Base-by-base conservation (phyloP, 2,329 filamentous ascomycete species). In the Colletotrichum sp. region DNA sequence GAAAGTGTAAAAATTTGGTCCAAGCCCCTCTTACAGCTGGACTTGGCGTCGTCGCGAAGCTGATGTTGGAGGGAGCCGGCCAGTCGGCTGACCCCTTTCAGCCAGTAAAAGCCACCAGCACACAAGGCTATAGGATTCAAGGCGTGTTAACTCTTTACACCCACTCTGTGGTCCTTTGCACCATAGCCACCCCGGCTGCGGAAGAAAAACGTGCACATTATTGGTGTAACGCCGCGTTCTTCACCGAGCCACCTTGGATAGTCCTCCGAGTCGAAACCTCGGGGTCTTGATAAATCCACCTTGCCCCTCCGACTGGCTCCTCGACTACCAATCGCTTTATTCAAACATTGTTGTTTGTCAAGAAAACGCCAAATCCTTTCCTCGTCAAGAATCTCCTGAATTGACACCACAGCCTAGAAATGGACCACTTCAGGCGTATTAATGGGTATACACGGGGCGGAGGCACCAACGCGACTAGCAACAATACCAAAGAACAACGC, bases 341-440 rank as follows among this genome's bases (percentile, higher is more conserved):
- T 21, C 13, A 8, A 21, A n/a, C 26, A 4, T 34, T 2, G 1
- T 21, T 32, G 21, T 34, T 61, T 8, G n/a, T 32, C 3, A 8
- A 8, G 2, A n/a, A 12, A 8, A 24, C 2, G 0, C 18, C 12
- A 5, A 13, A 13, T 21, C 3, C 0, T 3, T 24, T 8, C 2
- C 6, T 8, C 18, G 8, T 61, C 1, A 16, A 30, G 4, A 18
- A 4, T n/a, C 10, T n/a, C 38, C 3, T 6, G 9, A 32, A 21
- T 21, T 13, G 3, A 18, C 30, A 10, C 9, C 12, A n/a, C 18
- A 61, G n/a, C 18, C 12, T 15, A 12, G 7, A 32, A 32, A 61
- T 34, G 30, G 58, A 61, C 18, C 28, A 30, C 58, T 61, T 61
- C 9, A 28, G 30, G n/a, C 28, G 30, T 8, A 30, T 61, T 6